A percentile compares a stretch with the other conserved stretches of the same genome.
Conservation (phyloP, 495 filamentous ascomycete species). For the Neurospora sp. region DNA sequence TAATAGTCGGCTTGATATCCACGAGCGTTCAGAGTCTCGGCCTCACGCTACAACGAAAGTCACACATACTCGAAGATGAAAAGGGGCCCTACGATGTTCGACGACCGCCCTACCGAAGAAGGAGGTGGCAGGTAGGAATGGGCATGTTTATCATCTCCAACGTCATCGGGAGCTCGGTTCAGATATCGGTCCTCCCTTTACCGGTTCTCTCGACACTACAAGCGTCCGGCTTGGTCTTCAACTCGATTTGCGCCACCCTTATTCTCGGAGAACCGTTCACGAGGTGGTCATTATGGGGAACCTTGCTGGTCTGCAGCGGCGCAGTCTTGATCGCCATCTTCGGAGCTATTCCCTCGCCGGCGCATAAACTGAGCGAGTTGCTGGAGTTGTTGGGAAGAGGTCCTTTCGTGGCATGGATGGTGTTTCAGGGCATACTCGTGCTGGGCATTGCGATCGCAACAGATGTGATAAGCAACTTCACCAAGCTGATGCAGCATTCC, state of each 20-base stretch:
- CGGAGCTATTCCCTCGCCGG: constrained; percentile 89
- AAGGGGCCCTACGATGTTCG: constrained; percentile 69
- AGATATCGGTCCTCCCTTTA: constrained; percentile 92
- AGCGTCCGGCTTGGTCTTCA: constrained; percentile 94
- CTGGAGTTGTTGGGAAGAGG: constrained; percentile 61
- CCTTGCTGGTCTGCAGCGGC: constrained; percentile 73
- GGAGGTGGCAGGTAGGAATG: constrained; percentile 98
- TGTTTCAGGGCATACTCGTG: constrained; percentile 61
- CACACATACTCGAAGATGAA: constrained; percentile 94
- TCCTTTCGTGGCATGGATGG: constrained; percentile 89
- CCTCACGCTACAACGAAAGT: constrained; percentile 96
- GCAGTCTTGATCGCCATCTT: constrained; percentile 87
- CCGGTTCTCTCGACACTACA: constrained; percentile 93
- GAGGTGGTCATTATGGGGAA: constrained; percentile 78
- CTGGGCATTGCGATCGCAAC: constrained; percentile 53
- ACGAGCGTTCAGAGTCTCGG: constrained; percentile 91
- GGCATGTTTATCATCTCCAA: constrained; percentile 93
- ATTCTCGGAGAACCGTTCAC: constrained; percentile 94
- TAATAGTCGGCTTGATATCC: constrained; percentile 84
- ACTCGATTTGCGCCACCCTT: constrained; percentile 90
- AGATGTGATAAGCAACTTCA: constrained; percentile 42
- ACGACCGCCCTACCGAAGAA: constrained; percentile 77
- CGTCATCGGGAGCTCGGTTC: constrained; percentile 86
- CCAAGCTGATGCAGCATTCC: constrained; percentile 38
- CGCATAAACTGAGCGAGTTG: constrained; percentile 76